Evolutionary conservation across 495 filamentous ascomycete species (phyloP), one percentile per base, ranked within the genome.

Genomic region (Poronia punctata): DNA sequence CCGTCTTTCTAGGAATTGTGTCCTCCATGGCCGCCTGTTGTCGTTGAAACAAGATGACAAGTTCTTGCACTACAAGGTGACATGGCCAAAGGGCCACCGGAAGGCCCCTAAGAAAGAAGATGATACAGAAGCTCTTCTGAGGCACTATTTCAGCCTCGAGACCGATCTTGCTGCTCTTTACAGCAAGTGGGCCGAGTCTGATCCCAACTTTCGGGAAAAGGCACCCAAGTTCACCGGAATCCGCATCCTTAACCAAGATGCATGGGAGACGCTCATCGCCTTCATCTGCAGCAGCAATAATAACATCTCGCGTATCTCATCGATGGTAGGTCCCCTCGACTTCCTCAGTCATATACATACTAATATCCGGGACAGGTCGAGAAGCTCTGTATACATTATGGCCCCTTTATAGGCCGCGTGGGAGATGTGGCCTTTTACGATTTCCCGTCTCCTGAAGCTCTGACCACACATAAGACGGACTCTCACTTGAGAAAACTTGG

Each of bases 201-300:
- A 99, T 58, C 61, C 83, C 12, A 95, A 97, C 60, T 99, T 99
- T 67, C 81, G 79, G 48, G 83, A 80, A 45, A 89, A 84, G 38
- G 89, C 92, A 2, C 79, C 83, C 0, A 81, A 83, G 27, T 97
- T 97, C 56, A 80, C 82, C 0, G 92, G 92, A 11, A 84, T 99
- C 23, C 83, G 92, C n/a, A 95, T 97, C 44, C 71, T 99, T 5
- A 83, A 80, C 47, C 92, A 99, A 59, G 89, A 95, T 67, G 77
- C 92, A 7, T 99, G 92, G 93, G 92, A 99, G 62, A 80, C 93
- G 4, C 67, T 99, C 3, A 68, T 99, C 10, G 80, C 81, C 21
- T 99, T 99, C 59, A 96, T 99, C 40, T 97, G 92, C 71, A 95
- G 88, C 59, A 93, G 86, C 64, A 99, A 99, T 63, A 99, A 99